phyloP scores from a whole-genome alignment of 2,329 filamentous ascomycete species.

The Aspergillus glaucus region DNA sequence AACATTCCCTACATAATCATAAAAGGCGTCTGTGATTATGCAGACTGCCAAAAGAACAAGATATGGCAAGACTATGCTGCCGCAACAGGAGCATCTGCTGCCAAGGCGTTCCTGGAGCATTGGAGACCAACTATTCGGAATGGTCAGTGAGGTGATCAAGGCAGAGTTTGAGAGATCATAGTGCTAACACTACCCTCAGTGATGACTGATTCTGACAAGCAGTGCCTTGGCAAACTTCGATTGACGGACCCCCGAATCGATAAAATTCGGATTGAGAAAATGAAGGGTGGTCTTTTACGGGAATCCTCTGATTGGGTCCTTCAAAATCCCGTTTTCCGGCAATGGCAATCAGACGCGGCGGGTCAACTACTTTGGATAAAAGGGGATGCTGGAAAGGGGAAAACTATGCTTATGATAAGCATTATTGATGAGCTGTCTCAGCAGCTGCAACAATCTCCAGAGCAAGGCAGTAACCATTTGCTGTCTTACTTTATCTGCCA shows the following conservation, averaged over 20 bases:
- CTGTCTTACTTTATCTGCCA: background rate
- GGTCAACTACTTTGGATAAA: background rate
- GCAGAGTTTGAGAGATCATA: background rate
- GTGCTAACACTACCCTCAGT: background rate
- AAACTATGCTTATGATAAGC: background rate
- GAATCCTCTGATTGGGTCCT: background rate
- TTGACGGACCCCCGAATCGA: background rate
- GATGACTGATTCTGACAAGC: background rate
- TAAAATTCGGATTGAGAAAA: background rate
- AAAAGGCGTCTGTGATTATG: constrained; percentile 15
- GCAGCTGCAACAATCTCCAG: background rate
- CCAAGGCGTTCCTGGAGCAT: constrained; percentile 8
- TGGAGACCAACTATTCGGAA: background rate
- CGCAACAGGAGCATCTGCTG: constrained; percentile 8
- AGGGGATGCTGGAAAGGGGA: background rate
- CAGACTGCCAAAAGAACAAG: too few species aligned
- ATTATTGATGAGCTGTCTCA: background rate
- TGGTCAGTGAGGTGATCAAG: background rate
- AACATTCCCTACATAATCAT: constrained; percentile 11
- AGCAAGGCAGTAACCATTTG: background rate
- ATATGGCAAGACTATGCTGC: background rate
- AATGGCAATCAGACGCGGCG: background rate
- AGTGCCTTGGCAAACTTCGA: background rate
- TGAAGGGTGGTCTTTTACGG: background rate
- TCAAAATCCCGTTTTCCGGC: background rate